Evolutionary conservation across 768 basidiomycete species (phyloP).

Genomic region (Terana coerulea): DNA sequence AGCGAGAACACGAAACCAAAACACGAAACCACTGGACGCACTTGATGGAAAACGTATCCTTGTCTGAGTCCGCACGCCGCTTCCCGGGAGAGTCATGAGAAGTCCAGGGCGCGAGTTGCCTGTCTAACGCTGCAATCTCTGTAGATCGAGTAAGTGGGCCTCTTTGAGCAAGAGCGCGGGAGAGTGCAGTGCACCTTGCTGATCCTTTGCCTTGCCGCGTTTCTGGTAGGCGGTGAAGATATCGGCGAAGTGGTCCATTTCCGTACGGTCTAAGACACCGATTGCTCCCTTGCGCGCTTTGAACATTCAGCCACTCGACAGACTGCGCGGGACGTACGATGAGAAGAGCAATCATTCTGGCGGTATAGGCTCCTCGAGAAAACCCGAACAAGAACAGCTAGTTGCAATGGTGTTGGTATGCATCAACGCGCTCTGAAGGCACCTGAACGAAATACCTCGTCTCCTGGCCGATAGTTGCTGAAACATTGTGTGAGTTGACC

Average conservation of each 20-base stretch:
- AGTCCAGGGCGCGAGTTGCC: constrained; percentile 52
- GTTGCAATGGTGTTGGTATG: neutral
- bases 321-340: constrained; percentile 40
- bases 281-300: constrained; percentile 52
- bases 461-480: constrained; percentile 69
- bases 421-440: neutral
- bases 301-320: neutral
- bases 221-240: constrained; percentile 63
- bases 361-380: constrained; percentile 76
- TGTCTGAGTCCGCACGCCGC: constrained; percentile 42
- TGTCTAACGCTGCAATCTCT: constrained; percentile 38
- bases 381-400: constrained; percentile 80
- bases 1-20: neutral
- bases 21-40: constrained; percentile 22
- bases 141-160: neutral
- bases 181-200: constrained; percentile 32
- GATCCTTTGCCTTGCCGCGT: constrained; percentile 50
- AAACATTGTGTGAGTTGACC: neutral
- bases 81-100: constrained; percentile 49
- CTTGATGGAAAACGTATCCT: constrained; percentile 59
- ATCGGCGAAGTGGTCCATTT: constrained; percentile 68
- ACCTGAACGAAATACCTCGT: constrained; percentile 47
- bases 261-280: constrained; percentile 62
- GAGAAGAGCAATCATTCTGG: constrained; percentile 67
- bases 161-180: no score